phyloP scores from a whole-genome alignment of 2,329 filamentous ascomycete species.

The Colletotrichum sp. region DNA sequence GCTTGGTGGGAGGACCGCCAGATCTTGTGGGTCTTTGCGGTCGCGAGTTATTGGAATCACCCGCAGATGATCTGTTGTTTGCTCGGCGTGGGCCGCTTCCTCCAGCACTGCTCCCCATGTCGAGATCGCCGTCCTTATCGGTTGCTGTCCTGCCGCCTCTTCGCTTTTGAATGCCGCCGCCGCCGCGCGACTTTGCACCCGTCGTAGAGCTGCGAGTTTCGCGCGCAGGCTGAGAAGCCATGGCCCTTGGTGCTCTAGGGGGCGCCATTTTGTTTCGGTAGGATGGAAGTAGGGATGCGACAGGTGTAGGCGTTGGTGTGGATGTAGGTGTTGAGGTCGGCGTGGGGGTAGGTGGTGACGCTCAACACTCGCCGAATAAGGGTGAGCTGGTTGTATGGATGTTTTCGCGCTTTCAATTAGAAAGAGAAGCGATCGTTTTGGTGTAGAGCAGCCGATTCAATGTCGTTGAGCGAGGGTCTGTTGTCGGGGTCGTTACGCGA shows the following conservation, averaged over 20 bases:
- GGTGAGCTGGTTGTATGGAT: neutral
- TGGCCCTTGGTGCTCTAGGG: slow-evolving; percentile 21
- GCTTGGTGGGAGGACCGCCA: slow-evolving; percentile 16
- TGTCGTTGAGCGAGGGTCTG: neutral
- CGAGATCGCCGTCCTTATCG: slow-evolving; percentile 65
- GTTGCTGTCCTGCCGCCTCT: slow-evolving; percentile 41
- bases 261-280: slow-evolving; percentile 17
- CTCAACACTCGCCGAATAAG: neutral
- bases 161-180: slow-evolving; percentile 56
- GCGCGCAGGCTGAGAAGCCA: slow-evolving; percentile 29
- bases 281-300: neutral
- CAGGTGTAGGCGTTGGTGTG: neutral
- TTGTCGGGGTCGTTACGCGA: neutral
- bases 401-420: neutral
- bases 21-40: slow-evolving; percentile 33
- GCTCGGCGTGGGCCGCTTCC: slow-evolving; percentile 32
- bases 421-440: neutral
- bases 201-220: slow-evolving; percentile 33
- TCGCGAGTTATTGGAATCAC: slow-evolving; percentile 32
- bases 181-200: slow-evolving; percentile 38
- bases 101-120: slow-evolving; percentile 51
- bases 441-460: neutral
- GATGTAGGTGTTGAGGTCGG: neutral
- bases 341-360: neutral
- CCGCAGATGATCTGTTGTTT: slow-evolving; percentile 31